Evolutionary conservation across 441 rosid genomes (phyloP), one percentile per base, ranked within the genome.

Genomic region (Populus trichocarpa): DNA sequence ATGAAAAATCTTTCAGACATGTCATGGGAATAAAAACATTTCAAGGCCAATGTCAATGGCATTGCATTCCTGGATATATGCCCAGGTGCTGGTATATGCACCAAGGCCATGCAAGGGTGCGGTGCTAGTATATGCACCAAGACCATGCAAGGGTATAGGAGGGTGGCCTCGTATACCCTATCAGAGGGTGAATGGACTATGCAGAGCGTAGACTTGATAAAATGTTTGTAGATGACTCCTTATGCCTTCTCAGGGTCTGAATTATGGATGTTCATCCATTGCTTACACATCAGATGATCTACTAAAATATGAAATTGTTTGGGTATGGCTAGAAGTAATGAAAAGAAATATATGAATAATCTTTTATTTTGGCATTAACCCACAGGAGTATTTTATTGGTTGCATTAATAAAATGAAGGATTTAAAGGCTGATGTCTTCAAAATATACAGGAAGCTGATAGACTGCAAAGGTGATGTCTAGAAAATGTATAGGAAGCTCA

Each of bases 11-110:
- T 53, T 50, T 16, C 61, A 2, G 61, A 53, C 8, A 53, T 16
- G n/a, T 53, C 79, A 77, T 61, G 74, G 25, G 53, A 46, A 25
- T 74, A 46, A 26, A 74, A 25, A 35, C 8, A 40, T 35, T 40
- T 66, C 4, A 38, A 64, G 18, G 64, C 4, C n/a, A 28, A n/a
- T 16, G 59, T 32, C 74, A 59, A 8, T 50, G 18, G 1, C 13
- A 5, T 59, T 5, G 26, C 61, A 12, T 8, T 3, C 38, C 11
- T 20, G 18, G 69, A 46, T 3, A 16, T 26, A 9, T 38, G 40
- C 67, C 70, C 10, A 25, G 26, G 57, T 74, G 50, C 16, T 12
- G 13, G 42, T 38, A 38, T 9, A 38, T 38, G 42, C 42, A 38
- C 42, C 42, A 38, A 22, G 33, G 20, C 66, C 57, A 61, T 63